phyloP scores from a whole-genome alignment of 768 basidiomycete species.

The Termitomyces sp. region DNA sequence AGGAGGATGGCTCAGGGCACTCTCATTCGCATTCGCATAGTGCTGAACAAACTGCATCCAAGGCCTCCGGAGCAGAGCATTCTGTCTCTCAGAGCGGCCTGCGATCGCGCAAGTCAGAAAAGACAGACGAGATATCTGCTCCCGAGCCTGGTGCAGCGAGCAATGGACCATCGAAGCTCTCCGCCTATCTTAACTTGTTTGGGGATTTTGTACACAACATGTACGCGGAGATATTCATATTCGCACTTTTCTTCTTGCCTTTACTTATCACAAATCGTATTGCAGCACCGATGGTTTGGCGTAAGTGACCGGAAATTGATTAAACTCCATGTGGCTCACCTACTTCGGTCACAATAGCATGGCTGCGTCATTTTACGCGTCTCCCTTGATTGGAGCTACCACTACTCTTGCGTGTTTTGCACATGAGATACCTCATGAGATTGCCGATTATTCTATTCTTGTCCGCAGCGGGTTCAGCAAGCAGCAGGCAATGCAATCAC shows the following conservation, averaged over 20 bases:
- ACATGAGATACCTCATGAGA: conserved; percentile 95
- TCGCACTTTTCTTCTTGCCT: conserved; percentile 2
- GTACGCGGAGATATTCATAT: conserved; percentile 43
- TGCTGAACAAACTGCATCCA: conserved; percentile 29
- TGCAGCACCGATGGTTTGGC: conserved; percentile 87
- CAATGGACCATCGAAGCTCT: conserved; percentile 72
- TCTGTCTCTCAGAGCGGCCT: conserved; percentile 43
- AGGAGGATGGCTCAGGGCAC: conserved; percentile 49
- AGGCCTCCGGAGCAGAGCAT: conserved; percentile 45
- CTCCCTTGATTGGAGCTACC: conserved; percentile 88
- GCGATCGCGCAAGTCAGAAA: conserved; percentile 40
- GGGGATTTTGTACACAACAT: conserved; percentile 96
- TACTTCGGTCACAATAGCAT: conserved; percentile 46
- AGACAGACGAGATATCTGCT: conserved; percentile 18
- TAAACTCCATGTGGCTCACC: background rate
- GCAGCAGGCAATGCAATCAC: conserved; percentile 88
- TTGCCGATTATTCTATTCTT: conserved; percentile 95
- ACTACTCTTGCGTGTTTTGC: conserved; percentile 95
- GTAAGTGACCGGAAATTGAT: conserved; percentile 31
- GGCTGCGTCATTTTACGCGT: conserved; percentile 97
- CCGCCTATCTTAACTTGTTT: conserved; percentile 90
- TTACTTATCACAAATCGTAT: conserved; percentile 12
- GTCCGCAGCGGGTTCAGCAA: conserved; percentile 90
- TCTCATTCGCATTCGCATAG: conserved; percentile 62
- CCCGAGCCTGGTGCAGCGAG: conserved; percentile 24